Evolutionary conservation across 2,329 filamentous ascomycete species (phyloP), one percentile per base, ranked within the genome.

Genomic region (Beauveria medogensis): DNA sequence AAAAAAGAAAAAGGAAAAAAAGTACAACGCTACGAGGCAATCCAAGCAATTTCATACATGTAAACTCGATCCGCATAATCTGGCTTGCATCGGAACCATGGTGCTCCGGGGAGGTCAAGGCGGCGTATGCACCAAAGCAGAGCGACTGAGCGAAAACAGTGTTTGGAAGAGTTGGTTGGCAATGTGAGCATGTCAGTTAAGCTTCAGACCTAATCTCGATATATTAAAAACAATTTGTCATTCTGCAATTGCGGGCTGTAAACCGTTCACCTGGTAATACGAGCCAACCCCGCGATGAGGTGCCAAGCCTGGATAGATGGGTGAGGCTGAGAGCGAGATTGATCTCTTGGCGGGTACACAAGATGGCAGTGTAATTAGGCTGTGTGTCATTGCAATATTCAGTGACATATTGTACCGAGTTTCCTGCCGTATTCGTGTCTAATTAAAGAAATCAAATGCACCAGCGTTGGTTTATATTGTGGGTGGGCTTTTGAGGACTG

Each of bases 31-130:
- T 9, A 22, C 16, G 8, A 44, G 14, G 20, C 20, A 24, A 16
- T 26, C 30, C 20, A 28, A 46, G 5, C 18, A 26, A 28, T 34
- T 18, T 12, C 12, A 18, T 9, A 3, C 22, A 22, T 22, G 37
- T 14, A 28, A 55, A 10, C 18, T 44, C 22, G 40, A 46, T 48
- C 44, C 40, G 44, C 55, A 48, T 43, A n/a, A 30, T 18, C n/a
- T 24, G 30, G 8, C 18, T 24, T 43, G 30, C 48, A 46, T 41
- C 48, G 48, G 56, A 18, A 59, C n/a, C n/a, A 30, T 6, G n/a
- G 34, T 26, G 20, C 14, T 59, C 56, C 56, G 56, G 12, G 37
- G 56, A n/a, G 56, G 56, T 59, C 56, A 59, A 34, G 48, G 56
- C 56, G 56, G 48, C 26, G 48, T 28, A 8, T 50, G 46, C 26